Conservation (phyloP, 2,329 filamentous ascomycete genomes). For the Penicillium verrucosum region DNA sequence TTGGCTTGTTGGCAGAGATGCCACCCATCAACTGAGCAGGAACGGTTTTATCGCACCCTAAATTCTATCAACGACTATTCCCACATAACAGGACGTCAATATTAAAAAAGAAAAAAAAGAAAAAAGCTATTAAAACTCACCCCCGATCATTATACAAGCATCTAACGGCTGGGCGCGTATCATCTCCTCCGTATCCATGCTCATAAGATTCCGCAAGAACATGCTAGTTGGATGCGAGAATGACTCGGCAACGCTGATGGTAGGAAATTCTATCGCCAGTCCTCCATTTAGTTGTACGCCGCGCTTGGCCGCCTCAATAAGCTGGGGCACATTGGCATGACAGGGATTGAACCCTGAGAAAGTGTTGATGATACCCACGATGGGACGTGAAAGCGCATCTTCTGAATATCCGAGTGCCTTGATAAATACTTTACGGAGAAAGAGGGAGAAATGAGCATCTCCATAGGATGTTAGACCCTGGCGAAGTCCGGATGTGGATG, state of each 20-base stretch:
- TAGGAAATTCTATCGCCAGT: conserved; percentile 69
- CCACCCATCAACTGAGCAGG: conserved; percentile 73
- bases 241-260: conserved; percentile 67
- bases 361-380: conserved; percentile 73
- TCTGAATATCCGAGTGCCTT: conserved; percentile 72
- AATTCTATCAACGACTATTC: neutral
- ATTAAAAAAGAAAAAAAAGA: no score
- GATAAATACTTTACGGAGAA: conserved; percentile 73
- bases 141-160: conserved; percentile 64
- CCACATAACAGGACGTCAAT: neutral
- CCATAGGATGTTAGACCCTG: conserved; percentile 67
- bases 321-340: conserved; percentile 68
- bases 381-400: conserved; percentile 65
- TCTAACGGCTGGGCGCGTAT: conserved; percentile 68
- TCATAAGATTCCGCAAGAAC: conserved; percentile 72
- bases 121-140: conserved; percentile 35
- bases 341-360: conserved; percentile 72
- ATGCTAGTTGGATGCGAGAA: conserved; percentile 71
- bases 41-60: conserved; percentile 71
- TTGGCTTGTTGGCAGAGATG: conserved; percentile 70
- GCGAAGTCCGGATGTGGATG: conserved; percentile 54
- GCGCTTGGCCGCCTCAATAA: conserved; percentile 67
- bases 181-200: conserved; percentile 79
- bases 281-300: conserved; percentile 66
- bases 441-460: conserved; percentile 71